Evolutionary conservation across 306 rosid genomes (phyloP).

Genomic region (Casuarina glauca): DNA sequence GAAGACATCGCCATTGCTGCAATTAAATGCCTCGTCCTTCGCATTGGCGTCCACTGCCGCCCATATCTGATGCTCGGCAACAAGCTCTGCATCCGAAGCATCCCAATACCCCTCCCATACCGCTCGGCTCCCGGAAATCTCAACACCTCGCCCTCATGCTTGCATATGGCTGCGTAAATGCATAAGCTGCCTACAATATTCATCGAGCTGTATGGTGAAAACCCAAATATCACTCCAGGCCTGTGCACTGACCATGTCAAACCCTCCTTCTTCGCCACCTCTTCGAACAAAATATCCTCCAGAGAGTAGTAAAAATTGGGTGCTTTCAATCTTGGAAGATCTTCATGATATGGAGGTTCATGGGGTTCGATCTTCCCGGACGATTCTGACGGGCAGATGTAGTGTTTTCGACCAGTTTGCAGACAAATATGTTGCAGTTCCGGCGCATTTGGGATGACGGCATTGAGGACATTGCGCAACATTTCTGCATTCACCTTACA

Average conservation of each 20-base stretch:
- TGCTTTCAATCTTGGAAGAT: conserved; percentile 49
- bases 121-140: conserved; percentile 54
- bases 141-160: conserved; percentile 55
- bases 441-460: conserved; percentile 62
- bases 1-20: conserved; percentile 61
- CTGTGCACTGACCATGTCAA: conserved; percentile 68
- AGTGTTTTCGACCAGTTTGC: conserved; percentile 69
- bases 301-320: conserved; percentile 61
- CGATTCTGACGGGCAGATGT: conserved; percentile 45
- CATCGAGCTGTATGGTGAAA: conserved; percentile 68
- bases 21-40: conserved; percentile 59
- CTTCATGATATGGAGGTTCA: conserved; percentile 70
- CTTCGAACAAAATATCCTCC: conserved; percentile 56
- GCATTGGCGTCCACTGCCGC: conserved; percentile 75
- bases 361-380: conserved; percentile 32
- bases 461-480: conserved; percentile 48
- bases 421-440: conserved; percentile 67
- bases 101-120: conserved; percentile 50
- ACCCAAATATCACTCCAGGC: conserved; percentile 55
- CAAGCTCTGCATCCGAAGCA: conserved; percentile 68
- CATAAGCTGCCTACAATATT: conserved; percentile 48
- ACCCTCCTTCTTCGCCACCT: conserved; percentile 43
- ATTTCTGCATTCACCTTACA: conserved; percentile 58
- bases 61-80: conserved; percentile 83
- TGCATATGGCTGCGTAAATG: conserved; percentile 68